These are phyloP conservation scores for Cladosporium sphaerospermum DNA, from an alignment of 2,329 filamentous ascomycete species.

Conservation along the genomic window DNA sequence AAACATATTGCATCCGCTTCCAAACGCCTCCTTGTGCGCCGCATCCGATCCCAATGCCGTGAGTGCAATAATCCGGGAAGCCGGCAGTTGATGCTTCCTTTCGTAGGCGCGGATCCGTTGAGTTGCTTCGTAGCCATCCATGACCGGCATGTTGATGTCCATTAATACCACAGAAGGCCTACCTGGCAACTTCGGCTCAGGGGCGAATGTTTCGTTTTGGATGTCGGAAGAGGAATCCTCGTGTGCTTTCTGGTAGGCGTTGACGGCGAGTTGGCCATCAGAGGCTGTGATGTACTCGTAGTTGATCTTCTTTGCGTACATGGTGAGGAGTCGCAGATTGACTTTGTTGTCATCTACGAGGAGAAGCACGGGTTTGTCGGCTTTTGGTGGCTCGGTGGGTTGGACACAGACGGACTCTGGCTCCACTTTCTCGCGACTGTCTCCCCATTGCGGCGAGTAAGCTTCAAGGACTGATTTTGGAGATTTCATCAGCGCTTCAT, in stretches of 20 bases:
- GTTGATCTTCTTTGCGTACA: conserved; percentile 29
- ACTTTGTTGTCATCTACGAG: conserved; percentile 31
- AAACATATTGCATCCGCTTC: conserved; percentile 25
- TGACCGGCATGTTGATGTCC: conserved; percentile 34
- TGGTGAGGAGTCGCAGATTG: conserved; percentile 29
- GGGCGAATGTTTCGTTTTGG: background rate
- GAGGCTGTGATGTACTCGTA: conserved; percentile 39
- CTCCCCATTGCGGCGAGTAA: too few relatives aligned
- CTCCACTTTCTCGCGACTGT: too few relatives aligned
- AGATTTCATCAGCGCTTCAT: too few relatives aligned
- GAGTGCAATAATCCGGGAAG: conserved; percentile 18
- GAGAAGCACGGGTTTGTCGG: conserved; percentile 15
- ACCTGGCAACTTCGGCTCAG: background rate
- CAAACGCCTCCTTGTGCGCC: conserved; percentile 24
- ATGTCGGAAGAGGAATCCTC: background rate
- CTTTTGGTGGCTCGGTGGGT: background rate
- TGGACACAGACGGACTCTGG: too few relatives aligned
- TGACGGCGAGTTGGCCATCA: conserved; percentile 46
- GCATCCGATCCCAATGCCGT: conserved; percentile 18
- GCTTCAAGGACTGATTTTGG: too few relatives aligned
- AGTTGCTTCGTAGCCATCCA: conserved; percentile 31
- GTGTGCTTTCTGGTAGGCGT: conserved; percentile 31
- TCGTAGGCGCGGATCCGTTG: conserved; percentile 29
- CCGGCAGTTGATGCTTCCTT: conserved; percentile 17
- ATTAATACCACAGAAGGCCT: conserved; percentile 41